Base-by-base conservation (phyloP, 495 filamentous ascomycete species). In the Podospora fimiseda region DNA sequence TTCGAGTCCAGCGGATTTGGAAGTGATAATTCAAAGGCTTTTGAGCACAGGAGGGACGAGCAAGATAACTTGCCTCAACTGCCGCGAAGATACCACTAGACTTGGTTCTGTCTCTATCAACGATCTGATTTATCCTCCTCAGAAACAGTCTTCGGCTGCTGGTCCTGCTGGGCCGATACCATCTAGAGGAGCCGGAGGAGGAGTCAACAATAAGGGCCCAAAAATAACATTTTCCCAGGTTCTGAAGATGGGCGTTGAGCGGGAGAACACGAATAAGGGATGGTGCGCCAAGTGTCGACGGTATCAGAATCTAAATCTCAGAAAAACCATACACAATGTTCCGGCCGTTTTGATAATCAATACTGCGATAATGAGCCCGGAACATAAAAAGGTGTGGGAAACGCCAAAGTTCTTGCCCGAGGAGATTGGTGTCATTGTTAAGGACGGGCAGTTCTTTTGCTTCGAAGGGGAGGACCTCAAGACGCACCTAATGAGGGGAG, bases 211-310 rank as follows among this genome's bases (percentile, higher is more conserved):
- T 22, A 78, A 76, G 46, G 65, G 74, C 0, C 76, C 81, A 41
- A 79, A 76, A 33, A 71, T 70, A 21, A 77, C 77, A 9, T 96
- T 96, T 61, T 92, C 89, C 0, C 83, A 89, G 58, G 80, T 92
- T 20, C 69, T 96, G 36, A 90, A 93, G 61, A 82, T 83, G 43
- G 92, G 90, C 48, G 87, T 97, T 13, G 90, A 96, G 60, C 74
- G 86, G 13, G 86, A 95, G 56, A 86, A 85, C 1, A 82, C 85
- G 21, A 86, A 81, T 11, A 77, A 89, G 53, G 93, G 92, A 2
- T 98, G 89, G 89, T 98, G 93, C 60, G 86, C 85, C 51, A 80
- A 81, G 55, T 97, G 94, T 56, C 83, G 86, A 48, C 78, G 88
- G 20, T 96, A 97, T 62, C 88, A 94, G 61, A 82, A 84, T 55